Evolutionary conservation across 1,284 basidiomycete species (phyloP), one percentile per base, ranked within the genome.

Genomic region (Ceratobasidium sp.): DNA sequence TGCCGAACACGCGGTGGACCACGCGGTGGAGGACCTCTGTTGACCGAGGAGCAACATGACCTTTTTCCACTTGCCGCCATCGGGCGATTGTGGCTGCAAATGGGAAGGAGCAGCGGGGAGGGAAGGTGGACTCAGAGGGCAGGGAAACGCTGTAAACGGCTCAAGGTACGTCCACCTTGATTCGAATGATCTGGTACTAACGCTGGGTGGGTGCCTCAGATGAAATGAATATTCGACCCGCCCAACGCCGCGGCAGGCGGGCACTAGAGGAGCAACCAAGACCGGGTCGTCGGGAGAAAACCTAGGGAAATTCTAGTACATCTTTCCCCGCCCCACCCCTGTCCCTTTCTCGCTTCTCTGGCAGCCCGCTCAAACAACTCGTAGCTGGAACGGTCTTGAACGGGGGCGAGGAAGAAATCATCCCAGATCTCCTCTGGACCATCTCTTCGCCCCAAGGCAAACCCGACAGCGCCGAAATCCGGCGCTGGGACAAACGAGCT

Each of bases 141-240:
- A 54, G 93, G 92, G 81, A 90, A 86, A 13, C 88, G 92, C 79
- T 94, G 92, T 85, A 93, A 92, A 82, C 90, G 89, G 78, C 87
- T 93, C 79, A 93, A 93, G 89, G 92, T 91, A n/a, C n/a, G n/a
- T n/a, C n/a, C n/a, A n/a, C n/a, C n/a, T n/a, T n/a, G n/a, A n/a
- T n/a, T n/a, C n/a, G n/a, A n/a, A n/a, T n/a, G n/a, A n/a, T n/a
- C n/a, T n/a, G n/a, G n/a, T n/a, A n/a, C n/a, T n/a, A n/a, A n/a
- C n/a, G n/a, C n/a, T n/a, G n/a, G n/a, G n/a, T n/a, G n/a, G n/a
- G n/a, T n/a, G n/a, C n/a, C 46, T 56, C 48, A 93, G 90, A 93
- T 93, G 91, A 92, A 90, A 84, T 92, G 92, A 81, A 89, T 89
- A 78, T 92, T 92, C 80, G 89, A 89, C 56, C 84, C 84, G 77